phyloP scores from a whole-genome alignment of 2,329 filamentous ascomycete species.

The Fusarium verticillioides region DNA sequence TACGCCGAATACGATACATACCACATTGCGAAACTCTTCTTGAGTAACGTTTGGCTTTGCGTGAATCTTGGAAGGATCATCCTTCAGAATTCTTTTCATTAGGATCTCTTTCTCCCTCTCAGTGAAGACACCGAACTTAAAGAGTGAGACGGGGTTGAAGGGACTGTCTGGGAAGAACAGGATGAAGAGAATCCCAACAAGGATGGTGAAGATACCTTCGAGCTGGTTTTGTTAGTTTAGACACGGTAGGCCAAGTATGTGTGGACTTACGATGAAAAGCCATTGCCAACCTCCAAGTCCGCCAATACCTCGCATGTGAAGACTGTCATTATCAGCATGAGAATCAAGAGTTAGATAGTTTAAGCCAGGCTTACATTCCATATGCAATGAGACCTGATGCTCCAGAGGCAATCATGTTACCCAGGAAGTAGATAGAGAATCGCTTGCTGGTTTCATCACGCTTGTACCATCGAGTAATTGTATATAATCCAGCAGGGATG shows the following conservation, averaged over 20 bases:
- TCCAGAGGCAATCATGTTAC: constrained; percentile 55
- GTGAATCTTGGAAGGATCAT: constrained; percentile 49
- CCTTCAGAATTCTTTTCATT: constrained; percentile 43
- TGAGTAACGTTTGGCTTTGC: constrained; percentile 45
- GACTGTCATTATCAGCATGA: neutral
- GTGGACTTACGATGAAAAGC: constrained; percentile 35
- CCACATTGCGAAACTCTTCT: constrained; percentile 49
- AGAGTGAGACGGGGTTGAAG: constrained; percentile 46
- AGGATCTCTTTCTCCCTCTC: constrained; percentile 52
- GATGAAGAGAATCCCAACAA: constrained; percentile 34
- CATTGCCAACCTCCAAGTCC: constrained; percentile 43
- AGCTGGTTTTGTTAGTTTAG: neutral
- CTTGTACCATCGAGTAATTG: constrained; percentile 61
- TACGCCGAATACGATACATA: constrained; percentile 23
- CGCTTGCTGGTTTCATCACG: constrained; percentile 57
- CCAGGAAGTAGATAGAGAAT: constrained; percentile 58
- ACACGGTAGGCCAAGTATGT: neutral
- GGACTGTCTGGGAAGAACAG: constrained; percentile 34
- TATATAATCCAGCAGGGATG: constrained; percentile 55
- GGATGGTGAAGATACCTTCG: constrained; percentile 52
- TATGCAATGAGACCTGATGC: constrained; percentile 48
- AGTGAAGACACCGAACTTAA: constrained; percentile 48
- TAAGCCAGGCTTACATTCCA: constrained; percentile 41
- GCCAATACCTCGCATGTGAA: constrained; percentile 40
- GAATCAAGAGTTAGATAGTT: neutral